Percentiles rank a stretch among this genome's conserved stretches.
Conservation (phyloP, 2,329 filamentous ascomycete species). For the Zymoseptoria ardabiliae region DNA sequence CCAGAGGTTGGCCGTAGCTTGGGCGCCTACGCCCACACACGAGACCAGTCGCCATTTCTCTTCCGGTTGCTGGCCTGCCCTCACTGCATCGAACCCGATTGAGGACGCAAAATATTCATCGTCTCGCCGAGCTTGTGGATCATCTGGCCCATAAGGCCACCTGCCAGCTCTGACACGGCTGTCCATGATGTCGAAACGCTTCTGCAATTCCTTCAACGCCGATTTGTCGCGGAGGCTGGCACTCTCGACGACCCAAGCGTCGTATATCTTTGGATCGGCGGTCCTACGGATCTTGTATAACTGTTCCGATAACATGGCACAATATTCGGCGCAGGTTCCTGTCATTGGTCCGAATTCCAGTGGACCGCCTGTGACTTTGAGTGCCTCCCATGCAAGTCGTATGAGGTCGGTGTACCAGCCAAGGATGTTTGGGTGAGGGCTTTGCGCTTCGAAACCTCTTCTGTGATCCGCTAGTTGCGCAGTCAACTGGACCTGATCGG, state of each 20-base stretch:
- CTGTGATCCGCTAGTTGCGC: no score
- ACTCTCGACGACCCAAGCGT: background rate
- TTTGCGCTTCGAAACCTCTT: no score
- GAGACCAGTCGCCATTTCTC: background rate
- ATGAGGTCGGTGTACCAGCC: no score
- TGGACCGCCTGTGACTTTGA: no score
- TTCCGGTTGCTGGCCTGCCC: background rate
- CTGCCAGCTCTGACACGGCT: background rate
- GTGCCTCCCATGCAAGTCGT: no score
- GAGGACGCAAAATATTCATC: background rate
- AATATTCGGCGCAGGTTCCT: no score
- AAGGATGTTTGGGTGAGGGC: no score
- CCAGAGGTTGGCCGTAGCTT: background rate
- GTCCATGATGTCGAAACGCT: background rate
- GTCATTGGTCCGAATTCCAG: no score
- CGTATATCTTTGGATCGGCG: background rate
- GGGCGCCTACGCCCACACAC: background rate
- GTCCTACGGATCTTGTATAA: background rate
- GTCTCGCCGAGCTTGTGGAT: background rate
- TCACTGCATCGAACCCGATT: background rate
- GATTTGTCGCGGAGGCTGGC: background rate
- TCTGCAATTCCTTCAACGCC: background rate
- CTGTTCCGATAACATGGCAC: no score
- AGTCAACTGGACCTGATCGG: no score
- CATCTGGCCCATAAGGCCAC: background rate